Conservation (phyloP, 1,139 yeast species). For the Kodamaea sp. region DNA sequence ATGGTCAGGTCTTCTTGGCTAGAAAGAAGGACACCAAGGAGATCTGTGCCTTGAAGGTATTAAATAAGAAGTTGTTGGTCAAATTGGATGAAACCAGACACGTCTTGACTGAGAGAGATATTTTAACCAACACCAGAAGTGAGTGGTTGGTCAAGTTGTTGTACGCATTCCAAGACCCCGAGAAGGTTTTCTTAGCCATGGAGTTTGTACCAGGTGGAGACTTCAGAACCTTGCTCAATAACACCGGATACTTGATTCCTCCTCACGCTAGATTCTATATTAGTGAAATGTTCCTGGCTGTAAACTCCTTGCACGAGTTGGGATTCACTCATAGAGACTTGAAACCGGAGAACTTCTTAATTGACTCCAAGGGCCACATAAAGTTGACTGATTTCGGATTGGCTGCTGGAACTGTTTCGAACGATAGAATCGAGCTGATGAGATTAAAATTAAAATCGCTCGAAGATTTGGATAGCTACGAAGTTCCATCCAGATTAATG, state of each 20-base stretch:
- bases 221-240: slow-evolving; percentile 89
- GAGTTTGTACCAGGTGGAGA: slow-evolving; percentile 99
- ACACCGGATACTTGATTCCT: slow-evolving; percentile 89
- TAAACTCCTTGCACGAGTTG: slow-evolving; percentile 87
- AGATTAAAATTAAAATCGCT: slow-evolving; percentile 80
- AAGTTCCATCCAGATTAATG: slow-evolving; percentile 75
- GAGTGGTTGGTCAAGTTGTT: slow-evolving; percentile 94
- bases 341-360: slow-evolving; percentile 95
- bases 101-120: slow-evolving; percentile 93
- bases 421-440: slow-evolving; percentile 93
- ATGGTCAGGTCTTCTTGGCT: slow-evolving; percentile 95
- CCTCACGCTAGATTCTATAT: slow-evolving; percentile 95
- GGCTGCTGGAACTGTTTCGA: slow-evolving; percentile 95
- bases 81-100: slow-evolving; percentile 95
- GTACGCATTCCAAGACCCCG: slow-evolving; percentile 93
- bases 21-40: slow-evolving; percentile 93
- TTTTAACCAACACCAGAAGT: slow-evolving; percentile 88
- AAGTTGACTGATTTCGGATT: slow-evolving; percentile 96
- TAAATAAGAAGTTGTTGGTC: slow-evolving; percentile 82
- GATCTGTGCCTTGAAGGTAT: slow-evolving; percentile 90
- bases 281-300: slow-evolving; percentile 94
- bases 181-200: slow-evolving; percentile 93
- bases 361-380: slow-evolving; percentile 93
- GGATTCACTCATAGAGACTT: slow-evolving; percentile 97
- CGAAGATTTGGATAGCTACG: slow-evolving; percentile 65